These are phyloP conservation scores for Calonectria crousiana DNA, from an alignment of 2,329 filamentous ascomycete species.

Conservation along the genomic window DNA sequence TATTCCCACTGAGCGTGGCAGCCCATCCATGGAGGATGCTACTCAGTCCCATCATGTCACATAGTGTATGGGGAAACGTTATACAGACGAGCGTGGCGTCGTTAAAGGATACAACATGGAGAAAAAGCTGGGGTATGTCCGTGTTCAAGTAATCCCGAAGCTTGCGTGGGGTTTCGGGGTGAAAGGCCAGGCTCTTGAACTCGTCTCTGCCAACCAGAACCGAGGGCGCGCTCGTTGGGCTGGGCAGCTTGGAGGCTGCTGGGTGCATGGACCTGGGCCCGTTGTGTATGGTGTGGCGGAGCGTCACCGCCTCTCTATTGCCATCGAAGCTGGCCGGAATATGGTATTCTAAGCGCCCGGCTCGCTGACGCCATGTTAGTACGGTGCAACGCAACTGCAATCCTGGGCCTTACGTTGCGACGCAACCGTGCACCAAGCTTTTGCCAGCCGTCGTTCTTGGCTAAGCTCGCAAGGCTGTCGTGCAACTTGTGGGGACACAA, in stretches of 20 bases:
- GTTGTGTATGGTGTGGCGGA: neutral
- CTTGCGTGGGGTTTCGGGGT: neutral
- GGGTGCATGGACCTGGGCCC: neutral
- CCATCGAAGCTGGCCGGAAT: neutral
- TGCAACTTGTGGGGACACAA: slow-evolving; percentile 9
- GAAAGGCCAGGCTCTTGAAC: neutral
- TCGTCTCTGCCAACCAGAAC: neutral
- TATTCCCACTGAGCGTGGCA: neutral
- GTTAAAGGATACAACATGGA: neutral
- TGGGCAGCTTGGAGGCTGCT: neutral
- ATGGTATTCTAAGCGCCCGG: neutral
- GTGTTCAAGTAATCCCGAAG: slow-evolving; percentile 1
- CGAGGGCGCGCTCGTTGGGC: neutral
- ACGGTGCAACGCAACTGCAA: neutral
- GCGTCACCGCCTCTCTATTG: neutral
- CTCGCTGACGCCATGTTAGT: neutral
- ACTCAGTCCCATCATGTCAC: neutral
- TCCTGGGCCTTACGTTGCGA: neutral
- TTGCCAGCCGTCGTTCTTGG: slow-evolving; percentile 1
- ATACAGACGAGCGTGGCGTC: neutral
- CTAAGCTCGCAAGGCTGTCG: neutral
- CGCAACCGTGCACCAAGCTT: slow-evolving; percentile 4
- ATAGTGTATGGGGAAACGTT: neutral
- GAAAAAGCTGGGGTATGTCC: neutral
- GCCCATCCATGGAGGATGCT: neutral